A percentile compares a stretch with the other conserved stretches of the same genome.
Evolutionary conservation across 1,284 basidiomycete species (phyloP).

Genomic region (Crepidotus sp.): DNA sequence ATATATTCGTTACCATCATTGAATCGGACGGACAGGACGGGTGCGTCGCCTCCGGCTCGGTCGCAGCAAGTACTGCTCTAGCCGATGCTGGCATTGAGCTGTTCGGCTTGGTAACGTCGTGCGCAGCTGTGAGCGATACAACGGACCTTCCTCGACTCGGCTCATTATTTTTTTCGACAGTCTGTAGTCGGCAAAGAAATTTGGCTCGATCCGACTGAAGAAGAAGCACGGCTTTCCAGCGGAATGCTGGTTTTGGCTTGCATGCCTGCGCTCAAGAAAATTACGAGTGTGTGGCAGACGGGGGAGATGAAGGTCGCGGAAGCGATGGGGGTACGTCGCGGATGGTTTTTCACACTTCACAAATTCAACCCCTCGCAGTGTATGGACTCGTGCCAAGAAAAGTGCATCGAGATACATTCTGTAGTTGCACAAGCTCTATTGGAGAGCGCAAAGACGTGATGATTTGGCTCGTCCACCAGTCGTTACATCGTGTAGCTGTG

Average conservation of each 20-base stretch:
- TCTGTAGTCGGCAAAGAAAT: constrained; percentile 44
- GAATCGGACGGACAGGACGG: constrained; percentile 85
- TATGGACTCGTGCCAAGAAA: constrained; percentile 56
- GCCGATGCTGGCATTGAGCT: constrained; percentile 86
- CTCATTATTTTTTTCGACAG: constrained; percentile 28
- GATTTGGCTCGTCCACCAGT: background rate
- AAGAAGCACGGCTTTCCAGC: constrained; percentile 48
- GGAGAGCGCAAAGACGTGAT: constrained; percentile 25
- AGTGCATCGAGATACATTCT: constrained; percentile 65
- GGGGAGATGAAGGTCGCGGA: constrained; percentile 51
- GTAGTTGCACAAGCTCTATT: constrained; percentile 63
- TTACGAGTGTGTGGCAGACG: constrained; percentile 77
- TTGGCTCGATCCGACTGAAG: constrained; percentile 73
- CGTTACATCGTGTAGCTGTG: background rate
- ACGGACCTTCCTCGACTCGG: constrained; percentile 3
- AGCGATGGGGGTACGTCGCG: constrained; percentile 42
- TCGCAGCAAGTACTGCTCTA: constrained; percentile 86
- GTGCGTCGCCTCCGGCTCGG: constrained; percentile 75
- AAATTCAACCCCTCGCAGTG: constrained; percentile 35
- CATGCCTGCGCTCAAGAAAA: constrained; percentile 83
- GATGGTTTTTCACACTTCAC: background rate
- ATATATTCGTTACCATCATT: constrained; percentile 85
- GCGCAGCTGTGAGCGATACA: constrained; percentile 50
- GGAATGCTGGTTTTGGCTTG: constrained; percentile 69
- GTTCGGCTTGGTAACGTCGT: constrained; percentile 74